phyloP scores from a whole-genome alignment of 2,329 filamentous ascomycete genomes.

The Aspergillus sp. region DNA sequence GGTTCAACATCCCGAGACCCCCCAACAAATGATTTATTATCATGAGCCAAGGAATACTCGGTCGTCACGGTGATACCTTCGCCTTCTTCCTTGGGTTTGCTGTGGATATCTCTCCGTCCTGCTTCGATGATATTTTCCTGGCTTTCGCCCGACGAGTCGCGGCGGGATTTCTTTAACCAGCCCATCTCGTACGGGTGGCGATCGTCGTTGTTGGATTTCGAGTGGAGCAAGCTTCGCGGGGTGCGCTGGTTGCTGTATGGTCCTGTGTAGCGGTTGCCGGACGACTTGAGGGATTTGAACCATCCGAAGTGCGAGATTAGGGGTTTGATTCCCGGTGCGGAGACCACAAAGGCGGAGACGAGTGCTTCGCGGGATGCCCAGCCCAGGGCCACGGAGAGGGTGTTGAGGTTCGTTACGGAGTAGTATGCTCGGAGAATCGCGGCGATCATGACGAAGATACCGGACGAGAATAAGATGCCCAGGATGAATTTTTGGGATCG shows the following conservation, averaged over 20 bases:
- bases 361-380: constrained; percentile 14
- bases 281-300: constrained; percentile 4
- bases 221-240: not conserved
- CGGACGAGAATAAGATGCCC: constrained; percentile 10
- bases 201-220: constrained; percentile 2
- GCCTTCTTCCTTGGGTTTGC: not conserved
- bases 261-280: constrained; percentile 1
- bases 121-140: constrained; percentile 9
- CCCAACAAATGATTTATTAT: not conserved
- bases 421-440: constrained; percentile 16
- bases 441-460: constrained; percentile 15
- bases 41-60: constrained; percentile 7
- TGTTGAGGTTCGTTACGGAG: constrained; percentile 13
- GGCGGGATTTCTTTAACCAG: not conserved
- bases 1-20: too few relatives aligned
- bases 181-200: constrained; percentile 7
- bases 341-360: constrained; percentile 13
- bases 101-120: not conserved
- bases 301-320: constrained; percentile 5
- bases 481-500: constrained; percentile 12
- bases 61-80: constrained; percentile 9
- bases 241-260: not conserved
- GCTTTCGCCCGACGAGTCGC: constrained; percentile 5
- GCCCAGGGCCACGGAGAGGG: constrained; percentile 9
- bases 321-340: constrained; percentile 13